Base-by-base conservation (phyloP, 108 stramenopile species). In the Skeletonema costatum region DNA sequence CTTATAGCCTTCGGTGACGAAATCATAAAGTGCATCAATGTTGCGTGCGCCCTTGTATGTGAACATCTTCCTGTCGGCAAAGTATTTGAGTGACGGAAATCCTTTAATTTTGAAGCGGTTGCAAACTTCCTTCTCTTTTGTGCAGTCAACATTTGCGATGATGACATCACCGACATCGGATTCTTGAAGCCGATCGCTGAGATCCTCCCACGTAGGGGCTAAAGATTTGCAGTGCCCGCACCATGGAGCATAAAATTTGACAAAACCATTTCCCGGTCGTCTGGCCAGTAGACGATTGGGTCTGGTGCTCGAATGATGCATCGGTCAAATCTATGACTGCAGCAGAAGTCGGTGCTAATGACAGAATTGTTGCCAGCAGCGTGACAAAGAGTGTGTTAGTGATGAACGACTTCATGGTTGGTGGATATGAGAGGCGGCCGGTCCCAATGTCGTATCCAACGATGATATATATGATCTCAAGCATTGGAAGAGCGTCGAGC, bases 1-100 rank as follows among this genome's bases (percentile, higher is more conserved):
- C 36, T 76, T 85, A 65, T 85, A 85, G 30, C 84, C 84, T 17
- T 63, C 76, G 1, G 84, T 85, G 9, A 75, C 80, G 64, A 85
- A 85, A 7, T 70, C 76, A 63, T 74, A 78, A 53, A 85, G 12
- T 0, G 84, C 65, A 62, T 85, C 84, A 19, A 81, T 30, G 30
- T 33, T 74, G 11, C 84, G 58, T 32, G 62, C 30, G 29, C 84
- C 84, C 60, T 73, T 74, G 64, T 88, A 92, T 17, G 46, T 39
- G 73, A 85, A 92, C 66, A 88, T 48, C 32, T 83, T 79, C 8
- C 83, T 73, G 64, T 87, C 79, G 67, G 86, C 85, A 71, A 92
- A 73, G 66, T 87, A 88, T 71, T 85, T 73, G 50, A 86, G 72
- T 3, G 78, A 80, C 33, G 88, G 88, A 53, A 77, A 84, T 17